These are phyloP conservation scores for Erythrophleum fordii DNA, from an alignment of 306 rosid genomes.

Conservation along the genomic window DNA sequence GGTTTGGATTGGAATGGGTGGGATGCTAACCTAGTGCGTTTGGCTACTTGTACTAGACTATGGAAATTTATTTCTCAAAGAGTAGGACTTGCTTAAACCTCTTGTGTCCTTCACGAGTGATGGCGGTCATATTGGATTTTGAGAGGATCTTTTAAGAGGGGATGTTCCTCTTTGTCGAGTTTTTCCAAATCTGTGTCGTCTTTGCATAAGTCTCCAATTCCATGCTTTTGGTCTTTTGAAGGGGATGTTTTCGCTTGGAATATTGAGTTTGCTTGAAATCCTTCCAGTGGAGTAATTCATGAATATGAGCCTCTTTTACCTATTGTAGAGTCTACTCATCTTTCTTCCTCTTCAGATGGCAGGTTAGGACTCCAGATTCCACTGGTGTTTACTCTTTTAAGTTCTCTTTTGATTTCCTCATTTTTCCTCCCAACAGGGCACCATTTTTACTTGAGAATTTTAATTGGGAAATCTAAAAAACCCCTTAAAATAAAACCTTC, in stretches of 20 bases:
- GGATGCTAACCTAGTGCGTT: not conserved
- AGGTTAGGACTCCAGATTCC: not conserved
- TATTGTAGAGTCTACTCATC: not conserved
- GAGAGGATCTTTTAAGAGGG: not conserved
- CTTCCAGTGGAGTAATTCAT: not conserved
- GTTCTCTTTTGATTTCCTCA: not conserved
- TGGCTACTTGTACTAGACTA: not conserved
- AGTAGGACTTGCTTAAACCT: not conserved
- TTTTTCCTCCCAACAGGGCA: not conserved
- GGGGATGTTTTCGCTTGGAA: too few relatives aligned
- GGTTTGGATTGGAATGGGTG: not conserved
- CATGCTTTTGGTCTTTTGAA: not conserved
- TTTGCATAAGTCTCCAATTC: not conserved
- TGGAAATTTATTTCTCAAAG: not conserved
- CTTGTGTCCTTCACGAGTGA: not conserved
- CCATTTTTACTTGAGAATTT: not conserved
- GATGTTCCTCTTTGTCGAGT: not conserved
- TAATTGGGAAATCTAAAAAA: not conserved
- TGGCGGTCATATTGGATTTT: not conserved
- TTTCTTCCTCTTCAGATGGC: not conserved
- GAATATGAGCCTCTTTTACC: not conserved
- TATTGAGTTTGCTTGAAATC: too few relatives aligned
- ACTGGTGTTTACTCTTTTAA: not conserved
- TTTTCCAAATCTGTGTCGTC: not conserved
- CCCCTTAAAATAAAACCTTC: not conserved